Percentiles rank a stretch among this genome's conserved stretches.
phyloP scores from a whole-genome alignment of 176 grass and related monocot genomes.

The Aegilops umbellulata region DNA sequence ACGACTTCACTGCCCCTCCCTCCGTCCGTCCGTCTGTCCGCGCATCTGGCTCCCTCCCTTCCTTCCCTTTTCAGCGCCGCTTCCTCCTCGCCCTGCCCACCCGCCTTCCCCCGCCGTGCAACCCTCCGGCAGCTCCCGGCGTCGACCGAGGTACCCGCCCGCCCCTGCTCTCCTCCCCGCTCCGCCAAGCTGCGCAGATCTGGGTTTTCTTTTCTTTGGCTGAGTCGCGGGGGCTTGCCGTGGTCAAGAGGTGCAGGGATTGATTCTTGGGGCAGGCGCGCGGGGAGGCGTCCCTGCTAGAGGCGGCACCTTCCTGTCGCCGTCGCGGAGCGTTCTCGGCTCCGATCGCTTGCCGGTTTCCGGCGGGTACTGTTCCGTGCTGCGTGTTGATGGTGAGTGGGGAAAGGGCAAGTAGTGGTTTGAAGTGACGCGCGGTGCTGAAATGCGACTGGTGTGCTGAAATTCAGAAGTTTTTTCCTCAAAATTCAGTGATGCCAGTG shows the following conservation, averaged over 20 bases:
- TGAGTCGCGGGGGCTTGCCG: background rate
- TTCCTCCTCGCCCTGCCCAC: background rate
- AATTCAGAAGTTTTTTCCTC: background rate
- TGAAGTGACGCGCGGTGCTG: background rate
- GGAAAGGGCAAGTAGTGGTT: background rate
- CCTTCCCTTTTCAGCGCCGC: slow-evolving; percentile 30
- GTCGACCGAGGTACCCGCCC: slow-evolving; percentile 13
- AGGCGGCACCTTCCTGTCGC: background rate
- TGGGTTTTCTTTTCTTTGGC: background rate
- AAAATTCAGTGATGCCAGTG: too few species aligned
- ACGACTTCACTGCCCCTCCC: slow-evolving; percentile 7
- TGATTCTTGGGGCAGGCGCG: background rate
- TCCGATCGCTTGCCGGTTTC: background rate
- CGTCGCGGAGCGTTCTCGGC: background rate
- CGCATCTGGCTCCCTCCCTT: slow-evolving; percentile 23
- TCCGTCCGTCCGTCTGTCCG: background rate
- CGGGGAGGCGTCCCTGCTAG: background rate
- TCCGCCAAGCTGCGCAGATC: background rate
- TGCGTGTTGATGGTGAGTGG: background rate
- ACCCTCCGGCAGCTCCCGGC: background rate
- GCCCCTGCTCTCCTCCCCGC: background rate
- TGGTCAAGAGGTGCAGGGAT: background rate
- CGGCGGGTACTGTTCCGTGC: background rate
- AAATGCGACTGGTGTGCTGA: background rate
- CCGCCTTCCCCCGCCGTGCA: background rate